Conservation (phyloP, 2,329 filamentous ascomycete species). For the Alternaria gaisen region DNA sequence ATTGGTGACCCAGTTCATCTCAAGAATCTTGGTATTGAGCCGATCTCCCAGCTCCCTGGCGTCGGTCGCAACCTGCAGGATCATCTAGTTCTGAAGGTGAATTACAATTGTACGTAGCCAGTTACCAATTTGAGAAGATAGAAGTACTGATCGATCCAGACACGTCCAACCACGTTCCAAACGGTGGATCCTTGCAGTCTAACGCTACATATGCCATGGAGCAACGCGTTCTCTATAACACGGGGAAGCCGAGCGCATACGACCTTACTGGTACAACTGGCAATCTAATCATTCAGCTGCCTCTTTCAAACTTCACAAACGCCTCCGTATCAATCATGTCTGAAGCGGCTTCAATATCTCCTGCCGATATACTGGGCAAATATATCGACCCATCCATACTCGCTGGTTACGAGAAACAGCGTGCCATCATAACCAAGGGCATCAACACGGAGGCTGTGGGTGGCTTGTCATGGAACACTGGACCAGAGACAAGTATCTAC, state of each 20-base stretch:
- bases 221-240: constrained; percentile 39
- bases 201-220: constrained; percentile 41
- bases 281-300: constrained; percentile 28
- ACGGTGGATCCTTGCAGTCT: constrained; percentile 25
- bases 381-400: constrained; percentile 7
- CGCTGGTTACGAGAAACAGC: constrained; percentile 39
- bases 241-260: constrained; percentile 36
- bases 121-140: neutral
- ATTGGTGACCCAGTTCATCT: constrained; percentile 55
- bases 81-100: constrained; percentile 29
- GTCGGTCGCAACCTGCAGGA: constrained; percentile 43
- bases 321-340: constrained; percentile 21
- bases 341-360: constrained; percentile 6
- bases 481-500: constrained; percentile 32
- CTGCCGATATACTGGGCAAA: neutral
- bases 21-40: constrained; percentile 20
- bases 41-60: constrained; percentile 32
- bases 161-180: constrained; percentile 26
- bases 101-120: constrained; percentile 30
- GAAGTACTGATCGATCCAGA: neutral
- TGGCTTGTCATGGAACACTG: constrained; percentile 37
- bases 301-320: constrained; percentile 23
- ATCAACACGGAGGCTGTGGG: constrained; percentile 30
- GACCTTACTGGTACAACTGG: constrained; percentile 34
- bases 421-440: constrained; percentile 26